phyloP scores from a whole-genome alignment of 192 early-diverging fungal genomes.

The Coemansia sp. region DNA sequence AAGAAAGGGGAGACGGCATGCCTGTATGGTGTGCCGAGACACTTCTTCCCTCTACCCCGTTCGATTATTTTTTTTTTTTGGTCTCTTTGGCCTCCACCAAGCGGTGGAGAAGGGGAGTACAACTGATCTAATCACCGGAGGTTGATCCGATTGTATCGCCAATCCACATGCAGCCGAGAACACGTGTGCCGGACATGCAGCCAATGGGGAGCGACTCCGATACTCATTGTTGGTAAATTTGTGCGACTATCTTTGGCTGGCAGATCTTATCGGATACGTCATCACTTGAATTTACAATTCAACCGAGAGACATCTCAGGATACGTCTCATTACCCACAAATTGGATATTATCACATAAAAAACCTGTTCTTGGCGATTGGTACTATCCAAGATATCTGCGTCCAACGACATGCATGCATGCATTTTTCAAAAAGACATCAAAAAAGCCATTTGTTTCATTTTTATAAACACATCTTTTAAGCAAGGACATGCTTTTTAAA shows the following conservation, averaged over 20 bases:
- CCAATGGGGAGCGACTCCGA: not conserved
- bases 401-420: not conserved
- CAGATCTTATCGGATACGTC: not conserved
- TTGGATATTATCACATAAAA: not conserved
- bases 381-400: not conserved
- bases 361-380: not conserved
- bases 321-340: not conserved
- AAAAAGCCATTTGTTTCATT: not conserved
- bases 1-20: not conserved
- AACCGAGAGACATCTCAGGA: not conserved
- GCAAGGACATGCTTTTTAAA: not conserved
- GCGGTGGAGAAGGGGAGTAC: not conserved
- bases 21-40: not conserved
- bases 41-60: not conserved
- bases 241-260: not conserved
- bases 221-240: not conserved
- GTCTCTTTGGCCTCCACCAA: not conserved
- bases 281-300: not conserved
- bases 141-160: not conserved
- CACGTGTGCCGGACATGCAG: not conserved
- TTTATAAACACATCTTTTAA: not conserved
- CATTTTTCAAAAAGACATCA: not conserved
- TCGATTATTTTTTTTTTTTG: constrained; percentile 2
- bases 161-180: not conserved
- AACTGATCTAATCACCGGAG: not conserved